Conservation (phyloP, 2,329 filamentous ascomycete species). For the Apiospora koreana region DNA sequence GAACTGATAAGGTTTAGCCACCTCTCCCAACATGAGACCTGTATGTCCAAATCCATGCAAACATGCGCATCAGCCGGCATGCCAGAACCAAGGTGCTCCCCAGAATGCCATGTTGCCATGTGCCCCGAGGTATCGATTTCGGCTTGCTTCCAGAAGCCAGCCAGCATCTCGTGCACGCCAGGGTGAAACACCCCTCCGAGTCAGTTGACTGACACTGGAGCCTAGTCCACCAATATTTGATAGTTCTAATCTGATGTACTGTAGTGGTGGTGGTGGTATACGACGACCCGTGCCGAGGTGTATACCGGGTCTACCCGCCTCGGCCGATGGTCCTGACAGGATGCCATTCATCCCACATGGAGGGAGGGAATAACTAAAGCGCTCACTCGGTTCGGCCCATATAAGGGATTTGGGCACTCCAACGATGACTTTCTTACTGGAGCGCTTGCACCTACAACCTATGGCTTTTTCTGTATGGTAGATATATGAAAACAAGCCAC, state of each 20-base stretch:
- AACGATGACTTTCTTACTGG: too few species aligned
- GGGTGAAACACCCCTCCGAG: background rate
- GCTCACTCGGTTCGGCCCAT: too few species aligned
- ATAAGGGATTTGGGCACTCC: too few species aligned
- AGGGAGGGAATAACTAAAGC: too few species aligned
- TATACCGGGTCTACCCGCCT: background rate
- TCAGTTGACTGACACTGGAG: background rate
- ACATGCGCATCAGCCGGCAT: background rate
- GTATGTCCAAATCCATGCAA: background rate
- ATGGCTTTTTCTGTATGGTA: too few species aligned
- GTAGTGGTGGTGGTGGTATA: background rate
- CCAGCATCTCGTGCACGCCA: background rate
- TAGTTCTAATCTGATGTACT: background rate
- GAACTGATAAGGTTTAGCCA: background rate
- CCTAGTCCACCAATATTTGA: background rate
- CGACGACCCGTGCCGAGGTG: background rate
- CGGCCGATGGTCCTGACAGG: background rate
- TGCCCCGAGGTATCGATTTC: background rate
- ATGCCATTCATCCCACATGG: background rate
- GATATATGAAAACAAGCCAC: too few species aligned
- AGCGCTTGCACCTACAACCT: too few species aligned
- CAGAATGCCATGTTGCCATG: background rate
- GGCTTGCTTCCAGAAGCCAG: background rate
- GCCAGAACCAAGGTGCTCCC: background rate
- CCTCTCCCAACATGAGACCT: background rate